Conservation (phyloP, 352 stramenopile genomes). For the Globisporangium okanoganense region DNA sequence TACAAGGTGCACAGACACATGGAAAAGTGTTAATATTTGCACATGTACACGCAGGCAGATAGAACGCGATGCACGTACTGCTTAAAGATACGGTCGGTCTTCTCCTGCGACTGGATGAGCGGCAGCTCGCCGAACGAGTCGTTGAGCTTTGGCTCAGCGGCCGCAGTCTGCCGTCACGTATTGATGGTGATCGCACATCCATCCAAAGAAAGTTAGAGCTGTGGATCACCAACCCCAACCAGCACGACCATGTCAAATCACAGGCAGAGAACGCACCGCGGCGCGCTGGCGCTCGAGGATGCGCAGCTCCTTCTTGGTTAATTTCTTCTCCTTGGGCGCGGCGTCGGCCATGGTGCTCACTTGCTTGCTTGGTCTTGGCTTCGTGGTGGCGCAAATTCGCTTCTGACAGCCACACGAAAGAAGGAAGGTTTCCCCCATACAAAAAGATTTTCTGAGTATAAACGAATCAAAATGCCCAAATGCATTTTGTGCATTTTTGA, state of each 20-base stretch:
- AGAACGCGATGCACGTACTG: conserved; percentile 27
- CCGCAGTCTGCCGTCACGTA: conserved; percentile 29
- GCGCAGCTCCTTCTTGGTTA: conserved; percentile 89
- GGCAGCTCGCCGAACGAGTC: conserved; percentile 87
- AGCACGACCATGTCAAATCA: not conserved
- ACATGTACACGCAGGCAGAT: not conserved
- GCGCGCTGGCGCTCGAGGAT: conserved; percentile 86
- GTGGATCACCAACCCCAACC: conserved; percentile 1
- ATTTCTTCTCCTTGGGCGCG: conserved; percentile 73
- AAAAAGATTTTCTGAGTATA: not conserved
- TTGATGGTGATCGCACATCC: conserved; percentile 1
- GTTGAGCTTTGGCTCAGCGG: conserved; percentile 64
- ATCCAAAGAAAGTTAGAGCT: conserved; percentile 6
- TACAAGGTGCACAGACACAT: conserved; percentile 7
- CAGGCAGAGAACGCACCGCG: conserved; percentile 31
- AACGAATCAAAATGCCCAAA: not conserved
- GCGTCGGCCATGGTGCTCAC: conserved; percentile 41
- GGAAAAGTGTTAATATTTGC: not conserved
- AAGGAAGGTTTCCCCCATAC: not conserved
- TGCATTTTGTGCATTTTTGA: not conserved
- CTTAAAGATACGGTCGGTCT: conserved; percentile 71
- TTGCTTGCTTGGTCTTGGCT: not conserved
- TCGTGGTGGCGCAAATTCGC: conserved; percentile 2
- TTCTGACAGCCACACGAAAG: conserved; percentile 8
- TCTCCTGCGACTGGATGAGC: conserved; percentile 89